Conservation (phyloP, 768 basidiomycete species). For the Lactarius quietus region DNA sequence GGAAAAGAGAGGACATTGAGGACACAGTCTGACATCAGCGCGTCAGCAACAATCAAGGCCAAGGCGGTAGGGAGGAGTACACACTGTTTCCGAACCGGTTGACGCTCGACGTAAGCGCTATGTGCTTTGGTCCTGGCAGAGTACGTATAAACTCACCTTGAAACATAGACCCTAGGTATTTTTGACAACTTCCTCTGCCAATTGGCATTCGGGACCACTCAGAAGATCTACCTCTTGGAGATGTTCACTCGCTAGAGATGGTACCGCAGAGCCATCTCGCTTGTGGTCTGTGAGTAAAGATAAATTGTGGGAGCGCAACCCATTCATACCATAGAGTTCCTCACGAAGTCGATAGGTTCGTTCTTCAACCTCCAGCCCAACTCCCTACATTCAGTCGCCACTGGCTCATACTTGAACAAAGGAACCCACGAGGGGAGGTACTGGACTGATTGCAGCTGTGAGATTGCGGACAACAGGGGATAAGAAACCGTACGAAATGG, state of each 20-base stretch:
- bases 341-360: constrained; percentile 15
- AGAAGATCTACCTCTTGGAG: constrained; percentile 5
- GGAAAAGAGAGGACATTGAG: constrained; percentile 8
- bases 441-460: not conserved
- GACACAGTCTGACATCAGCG: constrained; percentile 1
- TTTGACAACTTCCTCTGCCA: not conserved
- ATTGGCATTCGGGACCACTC: not conserved
- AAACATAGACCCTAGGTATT: constrained; percentile 7
- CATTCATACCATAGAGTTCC: not conserved
- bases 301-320: not conserved
- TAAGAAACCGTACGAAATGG: not conserved
- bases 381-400: not conserved
- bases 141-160: not conserved
- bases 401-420: not conserved
- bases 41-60: not conserved
- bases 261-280: not conserved
- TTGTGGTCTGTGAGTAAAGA: not conserved
- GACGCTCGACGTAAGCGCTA: not conserved
- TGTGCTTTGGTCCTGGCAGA: not conserved
- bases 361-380: not conserved
- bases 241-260: constrained; percentile 4
- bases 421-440: constrained; percentile 8
- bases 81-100: constrained; percentile 9
- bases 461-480: not conserved
- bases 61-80: not conserved